phyloP scores from a whole-genome alignment of 2,329 filamentous ascomycete species.

The Uncinocarpus reesii region DNA sequence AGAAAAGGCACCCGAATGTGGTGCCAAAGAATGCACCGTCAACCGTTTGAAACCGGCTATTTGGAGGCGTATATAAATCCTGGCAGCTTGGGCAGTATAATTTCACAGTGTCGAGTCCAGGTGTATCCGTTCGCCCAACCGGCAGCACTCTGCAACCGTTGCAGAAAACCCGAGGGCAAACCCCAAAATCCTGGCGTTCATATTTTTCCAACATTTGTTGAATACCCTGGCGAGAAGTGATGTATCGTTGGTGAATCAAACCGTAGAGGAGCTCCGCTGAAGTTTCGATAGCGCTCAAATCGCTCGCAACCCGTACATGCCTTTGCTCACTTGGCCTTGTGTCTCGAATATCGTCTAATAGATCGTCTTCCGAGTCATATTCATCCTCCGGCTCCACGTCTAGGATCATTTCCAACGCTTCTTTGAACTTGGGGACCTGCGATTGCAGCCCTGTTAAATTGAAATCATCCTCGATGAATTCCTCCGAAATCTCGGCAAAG shows the following conservation, averaged over 20 bases:
- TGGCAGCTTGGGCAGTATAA: slow-evolving; percentile 94
- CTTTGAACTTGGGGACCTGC: slow-evolving; percentile 97
- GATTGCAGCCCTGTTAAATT: slow-evolving; percentile 91
- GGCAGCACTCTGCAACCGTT: slow-evolving; percentile 81
- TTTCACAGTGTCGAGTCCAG: slow-evolving; percentile 95
- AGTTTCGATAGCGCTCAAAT: slow-evolving; percentile 89
- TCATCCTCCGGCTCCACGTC: slow-evolving; percentile 93
- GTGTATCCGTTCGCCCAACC: slow-evolving; percentile 86
- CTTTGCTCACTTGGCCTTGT: slow-evolving; percentile 54
- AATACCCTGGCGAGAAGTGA: slow-evolving; percentile 89
- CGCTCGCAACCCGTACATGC: slow-evolving; percentile 78
- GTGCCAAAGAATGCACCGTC: slow-evolving; percentile 97
- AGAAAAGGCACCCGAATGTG: slow-evolving; percentile 92
- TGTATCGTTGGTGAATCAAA: slow-evolving; percentile 95
- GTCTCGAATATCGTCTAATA: slow-evolving; percentile 53
- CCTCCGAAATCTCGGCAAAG: slow-evolving; percentile 96
- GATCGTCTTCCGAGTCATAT: slow-evolving; percentile 51
- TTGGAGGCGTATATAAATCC: slow-evolving; percentile 94
- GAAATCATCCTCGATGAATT: slow-evolving; percentile 99
- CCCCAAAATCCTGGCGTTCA: slow-evolving; percentile 89
- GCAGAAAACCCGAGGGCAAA: slow-evolving; percentile 90
- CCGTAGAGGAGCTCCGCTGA: slow-evolving; percentile 98
- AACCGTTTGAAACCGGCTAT: slow-evolving; percentile 92
- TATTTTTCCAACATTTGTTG: slow-evolving; percentile 99
- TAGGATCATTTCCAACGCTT: slow-evolving; percentile 97